Percentiles rank a stretch among this genome's conserved stretches.
Evolutionary conservation across 208 protist genomes (phyloP).

Genomic region (Trichomonas tenax): DNA sequence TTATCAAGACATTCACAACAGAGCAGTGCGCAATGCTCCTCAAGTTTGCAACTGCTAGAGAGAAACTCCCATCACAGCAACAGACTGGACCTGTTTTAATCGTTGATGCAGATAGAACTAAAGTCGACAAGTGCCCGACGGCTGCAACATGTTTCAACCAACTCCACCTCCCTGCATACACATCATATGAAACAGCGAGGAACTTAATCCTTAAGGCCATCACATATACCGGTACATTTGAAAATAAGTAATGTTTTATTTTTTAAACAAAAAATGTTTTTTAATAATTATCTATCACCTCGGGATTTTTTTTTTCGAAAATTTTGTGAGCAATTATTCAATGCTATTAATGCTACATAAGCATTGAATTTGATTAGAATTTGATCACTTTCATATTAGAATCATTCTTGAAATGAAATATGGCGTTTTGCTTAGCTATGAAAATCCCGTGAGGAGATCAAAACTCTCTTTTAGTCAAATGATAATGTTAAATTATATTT

Average conservation of each 20-base stretch:
- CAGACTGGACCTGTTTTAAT: not conserved
- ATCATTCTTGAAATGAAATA: too few relatives aligned
- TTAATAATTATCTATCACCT: too few relatives aligned
- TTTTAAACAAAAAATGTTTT: not conserved
- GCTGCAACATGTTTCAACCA: conserved; percentile 12
- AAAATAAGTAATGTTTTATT: not conserved
- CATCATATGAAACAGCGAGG: not conserved
- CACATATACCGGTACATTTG: not conserved
- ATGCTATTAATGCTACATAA: too few relatives aligned
- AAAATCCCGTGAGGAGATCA: too few relatives aligned
- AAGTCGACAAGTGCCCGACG: not conserved
- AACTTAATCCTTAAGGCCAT: not conserved
- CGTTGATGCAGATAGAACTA: not conserved
- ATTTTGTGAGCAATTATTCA: too few relatives aligned
- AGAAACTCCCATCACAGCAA: not conserved
- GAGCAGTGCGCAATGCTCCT: not conserved
- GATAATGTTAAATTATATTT: too few relatives aligned
- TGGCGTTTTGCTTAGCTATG: too few relatives aligned
- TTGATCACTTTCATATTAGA: too few relatives aligned
- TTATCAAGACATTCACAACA: not conserved
- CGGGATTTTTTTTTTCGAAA: too few relatives aligned
- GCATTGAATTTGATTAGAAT: too few relatives aligned
- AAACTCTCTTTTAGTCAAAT: too few relatives aligned
- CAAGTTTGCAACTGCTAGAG: not conserved
- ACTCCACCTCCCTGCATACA: not conserved